Evolutionary conservation across 2,329 filamentous ascomycete genomes (phyloP), one percentile per base, ranked within the genome.

Genomic region (Ophiostoma pallidulum): DNA sequence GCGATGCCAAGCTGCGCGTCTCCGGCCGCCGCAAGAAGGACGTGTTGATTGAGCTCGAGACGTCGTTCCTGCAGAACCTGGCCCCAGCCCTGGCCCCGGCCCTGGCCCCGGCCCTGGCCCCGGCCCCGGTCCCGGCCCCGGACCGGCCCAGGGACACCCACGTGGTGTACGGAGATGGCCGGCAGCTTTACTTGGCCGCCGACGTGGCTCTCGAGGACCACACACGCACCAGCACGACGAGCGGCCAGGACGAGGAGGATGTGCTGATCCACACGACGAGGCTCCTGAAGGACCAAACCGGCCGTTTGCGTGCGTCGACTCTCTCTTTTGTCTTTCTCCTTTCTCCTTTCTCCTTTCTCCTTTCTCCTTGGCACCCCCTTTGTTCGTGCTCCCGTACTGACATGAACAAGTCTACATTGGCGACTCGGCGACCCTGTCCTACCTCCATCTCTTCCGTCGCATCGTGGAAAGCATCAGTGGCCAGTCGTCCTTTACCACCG

Each of bases 391-490:
- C 19, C 16, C 9, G 3, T 33, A 24, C 29, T 42, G 10, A 44
- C 22, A n/a, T 8, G 7, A 18, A 6, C 7, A 13, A 77, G 74
- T 78, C 20, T 82, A 80, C 52, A 68, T 81, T 51, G 78, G 79
- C n/a, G 75, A 81, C 53, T 77, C 79, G 2, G 77, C 77, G 1
- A 76, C 75, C 0, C 63, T 82, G 6, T 78, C 78, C 0, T 81
- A 77, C 54, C 63, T 82, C 3, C 74, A 81, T 48, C 64, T 78
- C 38, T 71, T 82, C 16, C 74, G 78, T 9, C 74, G 75, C 63
- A 73, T 81, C 54, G 76, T 82, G 4, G 72, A 77, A 53, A 73
- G 64, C 8, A 68, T 70, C 26, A 67, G 67, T 16, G 78, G 78
- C 1, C 58, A 64, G 0, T 81, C 77, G 4, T 62, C 68, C 0